Conservation (phyloP, 148 eudicot species). For the Rhododendron griersonianum region DNA sequence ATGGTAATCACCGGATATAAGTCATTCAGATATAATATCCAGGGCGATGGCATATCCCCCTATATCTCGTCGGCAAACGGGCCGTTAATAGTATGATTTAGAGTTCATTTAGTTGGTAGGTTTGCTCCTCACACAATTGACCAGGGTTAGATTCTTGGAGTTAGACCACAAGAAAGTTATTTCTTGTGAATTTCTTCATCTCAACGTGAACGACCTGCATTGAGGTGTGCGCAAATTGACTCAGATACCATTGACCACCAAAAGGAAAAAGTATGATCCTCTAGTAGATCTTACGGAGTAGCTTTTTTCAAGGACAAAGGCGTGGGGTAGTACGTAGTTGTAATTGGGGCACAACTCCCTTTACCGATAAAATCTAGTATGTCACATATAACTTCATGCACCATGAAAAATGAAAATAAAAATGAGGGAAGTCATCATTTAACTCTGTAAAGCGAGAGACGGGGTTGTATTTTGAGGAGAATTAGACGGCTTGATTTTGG, state of each 20-base stretch:
- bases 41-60: too few species aligned
- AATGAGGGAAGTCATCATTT: not conserved
- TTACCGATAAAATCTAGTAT: not conserved
- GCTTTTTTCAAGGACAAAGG: not conserved
- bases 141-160: too few species aligned
- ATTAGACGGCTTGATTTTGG: not conserved
- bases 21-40: too few species aligned
- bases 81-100: too few species aligned
- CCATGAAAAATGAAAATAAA: not conserved
- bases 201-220: too few species aligned
- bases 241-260: too few species aligned
- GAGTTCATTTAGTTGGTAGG: too few species aligned
- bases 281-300: not conserved
- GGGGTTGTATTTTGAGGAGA: not conserved
- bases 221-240: too few species aligned
- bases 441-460: not conserved
- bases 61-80: not conserved
- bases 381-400: not conserved
- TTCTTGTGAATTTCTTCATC: too few species aligned
- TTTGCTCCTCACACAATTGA: too few species aligned
- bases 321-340: not conserved
- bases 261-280: not conserved
- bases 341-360: not conserved
- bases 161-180: too few species aligned
- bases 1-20: too few species aligned